A percentile compares a stretch with the other conserved stretches of the same genome.
Evolutionary conservation across 306 rosid species (phyloP).

Genomic region (Prunus mume): DNA sequence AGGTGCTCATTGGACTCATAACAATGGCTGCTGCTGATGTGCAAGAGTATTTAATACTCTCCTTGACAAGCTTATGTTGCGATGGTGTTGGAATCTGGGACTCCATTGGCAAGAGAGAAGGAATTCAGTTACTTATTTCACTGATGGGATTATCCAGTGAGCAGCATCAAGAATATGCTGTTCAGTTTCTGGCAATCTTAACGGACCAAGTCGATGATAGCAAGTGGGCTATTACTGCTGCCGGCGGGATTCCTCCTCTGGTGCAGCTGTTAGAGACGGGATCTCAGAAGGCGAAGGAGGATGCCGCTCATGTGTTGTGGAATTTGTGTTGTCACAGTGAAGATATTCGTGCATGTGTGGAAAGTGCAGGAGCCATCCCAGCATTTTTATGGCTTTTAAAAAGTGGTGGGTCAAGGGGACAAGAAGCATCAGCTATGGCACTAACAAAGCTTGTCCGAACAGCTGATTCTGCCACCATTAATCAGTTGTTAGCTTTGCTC

Average conservation of each 20-base stretch:
- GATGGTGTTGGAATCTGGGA: constrained; percentile 80
- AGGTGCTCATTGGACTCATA: constrained; percentile 79
- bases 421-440: constrained; percentile 90
- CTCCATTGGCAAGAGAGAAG: constrained; percentile 86
- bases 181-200: constrained; percentile 75
- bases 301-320: constrained; percentile 89
- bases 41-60: constrained; percentile 66
- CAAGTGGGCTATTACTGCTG: constrained; percentile 99
- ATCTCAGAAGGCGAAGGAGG: constrained; percentile 92
- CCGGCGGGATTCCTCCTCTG: constrained; percentile 95
- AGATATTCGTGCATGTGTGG: constrained; percentile 89
- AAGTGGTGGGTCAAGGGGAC: constrained; percentile 82
- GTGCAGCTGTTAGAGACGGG: constrained; percentile 93
- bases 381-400: constrained; percentile 89
- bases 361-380: constrained; percentile 74
- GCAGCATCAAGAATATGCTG: constrained; percentile 97
- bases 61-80: constrained; percentile 81
- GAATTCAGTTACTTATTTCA: constrained; percentile 86
- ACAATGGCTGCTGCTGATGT: constrained; percentile 86
- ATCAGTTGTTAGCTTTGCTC: constrained; percentile 84
- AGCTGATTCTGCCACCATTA: constrained; percentile 91
- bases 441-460: constrained; percentile 73
- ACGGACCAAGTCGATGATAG: constrained; percentile 92
- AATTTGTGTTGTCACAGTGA: constrained; percentile 95
- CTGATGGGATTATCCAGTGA: constrained; percentile 83